A percentile compares a stretch with the other conserved stretches of the same genome.
These are phyloP conservation scores for Boletus reticuloceps DNA, from an alignment of 768 basidiomycete species.

Conservation along the genomic window DNA sequence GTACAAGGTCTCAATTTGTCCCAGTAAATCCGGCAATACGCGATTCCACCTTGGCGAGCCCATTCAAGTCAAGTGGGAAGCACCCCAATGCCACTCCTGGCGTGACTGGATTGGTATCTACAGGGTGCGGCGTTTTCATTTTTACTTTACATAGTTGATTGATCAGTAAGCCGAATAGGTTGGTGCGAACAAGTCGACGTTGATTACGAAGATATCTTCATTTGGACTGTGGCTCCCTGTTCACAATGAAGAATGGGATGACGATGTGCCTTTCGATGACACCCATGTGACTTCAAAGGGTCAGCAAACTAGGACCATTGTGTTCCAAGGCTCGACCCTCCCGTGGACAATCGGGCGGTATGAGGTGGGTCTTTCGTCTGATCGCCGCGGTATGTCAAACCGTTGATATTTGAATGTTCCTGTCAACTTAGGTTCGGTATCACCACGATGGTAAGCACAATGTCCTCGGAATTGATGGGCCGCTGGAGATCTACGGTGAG, in stretches of 20 bases:
- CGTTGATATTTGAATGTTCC: not conserved
- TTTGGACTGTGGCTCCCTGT: slow-evolving; percentile 93
- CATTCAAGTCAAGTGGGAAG: slow-evolving; percentile 83
- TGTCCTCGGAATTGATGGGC: slow-evolving; percentile 83
- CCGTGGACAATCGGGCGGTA: slow-evolving; percentile 88
- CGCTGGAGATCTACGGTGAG: slow-evolving; percentile 87
- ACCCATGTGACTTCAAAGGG: slow-evolving; percentile 34
- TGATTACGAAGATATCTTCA: slow-evolving; percentile 82
- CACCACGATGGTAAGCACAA: slow-evolving; percentile 98
- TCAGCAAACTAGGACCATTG: slow-evolving; percentile 58
- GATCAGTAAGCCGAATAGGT: slow-evolving; percentile 43
- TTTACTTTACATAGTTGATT: not conserved
- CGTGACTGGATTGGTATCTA: slow-evolving; percentile 97
- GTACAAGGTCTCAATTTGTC: slow-evolving; percentile 67
- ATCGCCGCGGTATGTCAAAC: not conserved
- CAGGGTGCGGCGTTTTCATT: slow-evolving; percentile 44
- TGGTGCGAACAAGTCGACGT: slow-evolving; percentile 80
- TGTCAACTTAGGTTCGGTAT: slow-evolving; percentile 63
- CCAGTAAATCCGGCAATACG: slow-evolving; percentile 46
- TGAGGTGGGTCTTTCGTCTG: slow-evolving; percentile 46
- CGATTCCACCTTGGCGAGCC: slow-evolving; percentile 91
- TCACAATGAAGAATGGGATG: slow-evolving; percentile 91
- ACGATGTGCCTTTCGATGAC: slow-evolving; percentile 64
- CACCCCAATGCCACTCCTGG: slow-evolving; percentile 80
- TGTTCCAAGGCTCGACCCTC: slow-evolving; percentile 74